Conservation (phyloP, 352 stramenopile species). For the Phytopythium oedochilum region DNA sequence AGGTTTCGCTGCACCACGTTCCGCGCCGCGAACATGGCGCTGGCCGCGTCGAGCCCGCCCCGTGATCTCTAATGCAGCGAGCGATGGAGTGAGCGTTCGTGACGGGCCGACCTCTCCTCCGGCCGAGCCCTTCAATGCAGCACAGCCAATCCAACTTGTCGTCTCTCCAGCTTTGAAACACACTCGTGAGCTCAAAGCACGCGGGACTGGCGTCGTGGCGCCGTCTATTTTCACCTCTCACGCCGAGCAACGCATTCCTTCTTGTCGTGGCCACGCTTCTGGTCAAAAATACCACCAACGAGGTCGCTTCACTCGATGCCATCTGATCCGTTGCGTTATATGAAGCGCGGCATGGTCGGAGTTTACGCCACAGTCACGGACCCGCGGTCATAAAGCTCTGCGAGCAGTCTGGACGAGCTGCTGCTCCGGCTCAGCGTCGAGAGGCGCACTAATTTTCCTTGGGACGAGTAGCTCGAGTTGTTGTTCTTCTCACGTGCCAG, state of each 20-base stretch:
- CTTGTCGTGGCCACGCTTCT: not conserved
- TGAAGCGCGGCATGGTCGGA: not conserved
- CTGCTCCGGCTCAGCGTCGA: conserved; percentile 18
- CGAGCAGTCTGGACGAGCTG: conserved; percentile 4
- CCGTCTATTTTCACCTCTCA: not conserved
- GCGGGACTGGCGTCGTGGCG: not conserved
- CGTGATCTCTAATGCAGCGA: no score
- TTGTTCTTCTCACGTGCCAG: conserved; percentile 9
- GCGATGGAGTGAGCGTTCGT: not conserved
- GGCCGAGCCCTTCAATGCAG: no score
- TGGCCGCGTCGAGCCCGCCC: no score
- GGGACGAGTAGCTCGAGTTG: conserved; percentile 12
- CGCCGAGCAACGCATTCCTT: not conserved
- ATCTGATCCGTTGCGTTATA: no score
- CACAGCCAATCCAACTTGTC: no score
- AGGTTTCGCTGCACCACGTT: conserved; percentile 17
- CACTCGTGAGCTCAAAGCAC: not conserved
- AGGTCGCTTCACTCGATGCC: no score
- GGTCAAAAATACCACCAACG: not conserved
- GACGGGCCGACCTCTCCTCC: not conserved
- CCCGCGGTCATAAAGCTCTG: not conserved
- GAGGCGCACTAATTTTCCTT: conserved; percentile 14
- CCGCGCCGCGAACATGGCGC: conserved; percentile 21
- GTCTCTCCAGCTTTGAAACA: not conserved
- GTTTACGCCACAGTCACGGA: not conserved